Evolutionary conservation across 805 yeast species (phyloP).

Genomic region (Cyberlindnera petersonii): DNA sequence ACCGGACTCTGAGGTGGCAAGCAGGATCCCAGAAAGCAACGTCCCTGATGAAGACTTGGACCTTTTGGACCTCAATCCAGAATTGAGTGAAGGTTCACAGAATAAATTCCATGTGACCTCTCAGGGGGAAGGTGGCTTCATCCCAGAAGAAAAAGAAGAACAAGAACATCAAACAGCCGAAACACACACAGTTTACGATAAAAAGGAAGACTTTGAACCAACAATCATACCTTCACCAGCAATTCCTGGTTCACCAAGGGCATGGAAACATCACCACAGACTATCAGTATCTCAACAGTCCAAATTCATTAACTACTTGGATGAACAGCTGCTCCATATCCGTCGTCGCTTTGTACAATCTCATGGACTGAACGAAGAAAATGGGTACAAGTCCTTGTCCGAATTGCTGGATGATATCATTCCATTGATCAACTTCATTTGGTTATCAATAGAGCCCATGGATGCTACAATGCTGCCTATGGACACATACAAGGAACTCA

Average conservation of each 20-base stretch:
- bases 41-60: conserved; percentile 19
- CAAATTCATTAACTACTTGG: conserved; percentile 51
- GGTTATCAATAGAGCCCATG: conserved; percentile 52
- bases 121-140: background rate
- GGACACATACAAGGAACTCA: conserved; percentile 9
- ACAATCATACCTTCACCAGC: conserved; percentile 12
- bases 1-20: conserved; percentile 20
- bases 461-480: conserved; percentile 17
- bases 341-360: conserved; percentile 51
- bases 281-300: conserved; percentile 51
- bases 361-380: conserved; percentile 32
- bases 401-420: conserved; percentile 44
- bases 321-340: conserved; percentile 46
- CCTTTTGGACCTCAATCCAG: conserved; percentile 27
- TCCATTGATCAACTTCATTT: conserved; percentile 49
- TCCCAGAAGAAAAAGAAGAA: background rate
- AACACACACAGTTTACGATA: conserved; percentile 6
- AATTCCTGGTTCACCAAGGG: background rate
- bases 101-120: too few relatives aligned
- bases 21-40: conserved; percentile 9
- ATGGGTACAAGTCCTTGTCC: conserved; percentile 26
- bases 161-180: background rate
- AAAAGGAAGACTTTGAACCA: conserved; percentile 16
- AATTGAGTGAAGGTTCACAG: conserved; percentile 12
- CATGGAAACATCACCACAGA: conserved; percentile 21